These are phyloP conservation scores for Sporothrix luriei DNA, from an alignment of 2,329 filamentous ascomycete genomes.

Conservation along the genomic window DNA sequence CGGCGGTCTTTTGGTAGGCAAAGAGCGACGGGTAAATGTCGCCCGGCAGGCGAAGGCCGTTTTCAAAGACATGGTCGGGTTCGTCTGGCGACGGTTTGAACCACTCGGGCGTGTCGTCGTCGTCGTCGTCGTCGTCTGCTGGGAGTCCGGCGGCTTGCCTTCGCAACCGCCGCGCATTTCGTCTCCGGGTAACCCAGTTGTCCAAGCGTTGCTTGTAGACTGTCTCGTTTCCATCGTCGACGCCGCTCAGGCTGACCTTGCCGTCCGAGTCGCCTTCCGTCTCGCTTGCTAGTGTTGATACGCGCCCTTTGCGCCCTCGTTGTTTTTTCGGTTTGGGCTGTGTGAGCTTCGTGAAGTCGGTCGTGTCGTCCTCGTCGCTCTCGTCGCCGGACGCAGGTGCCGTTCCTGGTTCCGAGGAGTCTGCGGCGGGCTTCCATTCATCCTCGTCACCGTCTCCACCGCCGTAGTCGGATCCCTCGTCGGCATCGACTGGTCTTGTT, in stretches of 20 bases:
- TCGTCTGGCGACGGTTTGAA: slow-evolving; percentile 82
- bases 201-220: slow-evolving; percentile 75
- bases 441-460: slow-evolving; percentile 50
- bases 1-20: slow-evolving; percentile 94
- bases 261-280: slow-evolving; percentile 39
- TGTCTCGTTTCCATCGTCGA: slow-evolving; percentile 88
- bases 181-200: slow-evolving; percentile 67
- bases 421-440: slow-evolving; percentile 35
- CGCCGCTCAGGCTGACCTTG: slow-evolving; percentile 55
- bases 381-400: slow-evolving; percentile 39
- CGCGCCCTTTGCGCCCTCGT: slow-evolving; percentile 27
- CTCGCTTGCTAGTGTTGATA: not conserved
- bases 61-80: slow-evolving; percentile 72
- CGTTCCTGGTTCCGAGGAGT: slow-evolving; percentile 30
- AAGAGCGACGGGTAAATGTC: slow-evolving; percentile 93
- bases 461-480: slow-evolving; percentile 38
- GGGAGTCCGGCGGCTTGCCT: slow-evolving; percentile 45
- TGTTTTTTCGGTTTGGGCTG: slow-evolving; percentile 46
- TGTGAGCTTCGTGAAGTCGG: slow-evolving; percentile 39
- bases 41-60: slow-evolving; percentile 78
- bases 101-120: slow-evolving; percentile 65
- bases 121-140: slow-evolving; percentile 47
- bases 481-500: slow-evolving; percentile 37
- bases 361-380: slow-evolving; percentile 25
- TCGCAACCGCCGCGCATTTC: slow-evolving; percentile 45